Base-by-base conservation (phyloP, 495 filamentous ascomycete genomes). In the Penicillium coffeae region DNA sequence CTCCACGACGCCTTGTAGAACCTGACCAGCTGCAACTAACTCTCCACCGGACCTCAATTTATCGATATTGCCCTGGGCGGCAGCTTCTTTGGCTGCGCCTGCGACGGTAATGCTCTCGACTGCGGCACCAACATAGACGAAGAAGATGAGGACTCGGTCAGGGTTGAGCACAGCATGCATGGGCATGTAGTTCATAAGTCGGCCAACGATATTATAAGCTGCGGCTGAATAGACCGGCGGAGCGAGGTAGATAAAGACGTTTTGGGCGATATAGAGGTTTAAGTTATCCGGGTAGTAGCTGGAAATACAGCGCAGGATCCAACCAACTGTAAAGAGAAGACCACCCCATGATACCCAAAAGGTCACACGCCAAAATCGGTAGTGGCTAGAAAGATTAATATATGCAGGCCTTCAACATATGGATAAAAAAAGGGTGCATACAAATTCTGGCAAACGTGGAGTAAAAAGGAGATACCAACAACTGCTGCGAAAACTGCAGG, bases 211-310 rank as follows among this genome's bases (percentile, higher is more conserved):
- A 61, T 81, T 83, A 58, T 82, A 82, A 12, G 79, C 76, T 0
- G 79, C 73, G 8, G 80, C 80, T 0, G 80, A 79, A 56, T 74
- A 78, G 15, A 81, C 56, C 1, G 76, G 78, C 8, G 77, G 79
- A 1, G 73, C 74, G 1, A 78, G 56, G 27, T 80, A 75, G 25
- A 81, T 70, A 45, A 79, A 71, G 32, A 78, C 40, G 0, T 68
- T 64, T 54, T 80, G 75, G 37, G 72, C 69, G 40, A 81, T 71
- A 47, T 77, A 84, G 7, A 78, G 66, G 8, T 62, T 58, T 3
- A 61, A 22, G 16, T 74, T 65, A 0, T 22, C 19, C 10, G 58
- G 53, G 20, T 75, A 49, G 41, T 66, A 63, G 55, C 63, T 66
- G 8, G 70, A 72, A 41, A 71, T 47, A 19, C 54, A 58, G 3